Percentiles rank a stretch among this genome's conserved stretches.
Conservation (phyloP, 1,139 yeast species). For the Scheffersomyces illinoinensis region DNA sequence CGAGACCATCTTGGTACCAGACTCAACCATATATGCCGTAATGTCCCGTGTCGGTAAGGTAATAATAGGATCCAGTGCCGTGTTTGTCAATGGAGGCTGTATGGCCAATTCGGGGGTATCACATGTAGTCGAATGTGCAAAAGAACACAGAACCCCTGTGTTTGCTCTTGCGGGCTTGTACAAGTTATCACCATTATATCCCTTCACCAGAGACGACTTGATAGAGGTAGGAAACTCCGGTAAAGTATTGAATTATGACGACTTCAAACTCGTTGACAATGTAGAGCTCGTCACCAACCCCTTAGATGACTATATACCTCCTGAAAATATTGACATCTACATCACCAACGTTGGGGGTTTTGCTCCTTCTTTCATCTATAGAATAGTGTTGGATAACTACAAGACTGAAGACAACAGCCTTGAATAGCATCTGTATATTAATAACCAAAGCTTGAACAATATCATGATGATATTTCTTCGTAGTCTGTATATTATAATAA, state of each 20-base stretch:
- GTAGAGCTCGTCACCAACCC: slow-evolving; percentile 86
- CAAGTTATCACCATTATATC: slow-evolving; percentile 90
- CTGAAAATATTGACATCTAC: slow-evolving; percentile 91
- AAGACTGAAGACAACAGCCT: slow-evolving; percentile 77
- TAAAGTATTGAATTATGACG: slow-evolving; percentile 71
- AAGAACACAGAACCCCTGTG: slow-evolving; percentile 91
- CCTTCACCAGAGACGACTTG: slow-evolving; percentile 84
- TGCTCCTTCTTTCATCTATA: slow-evolving; percentile 93
- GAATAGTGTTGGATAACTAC: slow-evolving; percentile 93
- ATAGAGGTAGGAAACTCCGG: slow-evolving; percentile 95
- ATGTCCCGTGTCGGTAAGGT: slow-evolving; percentile 98
- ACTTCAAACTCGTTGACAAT: slow-evolving; percentile 62
- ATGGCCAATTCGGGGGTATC: slow-evolving; percentile 89
- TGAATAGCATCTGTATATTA: slow-evolving; percentile 21
- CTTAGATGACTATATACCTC: slow-evolving; percentile 87
- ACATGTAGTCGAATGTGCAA: slow-evolving; percentile 93
- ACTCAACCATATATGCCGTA: slow-evolving; percentile 87
- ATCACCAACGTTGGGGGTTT: slow-evolving; percentile 96
- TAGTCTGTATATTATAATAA: too few species aligned
- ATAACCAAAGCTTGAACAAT: too few species aligned
- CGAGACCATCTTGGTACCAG: slow-evolving; percentile 90
- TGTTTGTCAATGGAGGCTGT: slow-evolving; percentile 95
- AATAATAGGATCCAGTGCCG: slow-evolving; percentile 86
- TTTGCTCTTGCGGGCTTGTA: slow-evolving; percentile 93
- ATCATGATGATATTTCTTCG: too few species aligned